Base-by-base conservation (phyloP, 148 eudicot genomes). In the Chenopodium berlandieri region DNA sequence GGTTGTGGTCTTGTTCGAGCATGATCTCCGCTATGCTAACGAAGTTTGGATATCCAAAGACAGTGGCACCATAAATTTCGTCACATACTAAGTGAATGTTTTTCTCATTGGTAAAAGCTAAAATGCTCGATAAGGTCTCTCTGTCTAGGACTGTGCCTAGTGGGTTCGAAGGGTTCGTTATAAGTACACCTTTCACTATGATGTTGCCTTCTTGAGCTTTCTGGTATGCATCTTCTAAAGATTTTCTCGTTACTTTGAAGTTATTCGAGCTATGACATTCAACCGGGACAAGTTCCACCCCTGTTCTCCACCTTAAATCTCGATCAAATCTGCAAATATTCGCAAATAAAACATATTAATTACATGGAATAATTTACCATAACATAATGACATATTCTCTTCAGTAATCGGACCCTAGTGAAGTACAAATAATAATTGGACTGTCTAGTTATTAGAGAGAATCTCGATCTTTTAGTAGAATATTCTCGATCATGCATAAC, bases 91-190 rank as follows among this genome's bases (percentile, higher is more conserved):
- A 66, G 78, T 87, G 89, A 9, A 84, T 87, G 78, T 82, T 87
- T n/a, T 84, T 87, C 66, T 84, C 85, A 74, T 37, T 82, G n/a
- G 83, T 82, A 76, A 87, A 87, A 40, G 79, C 64, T 65, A 87
- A 56, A 52, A 87, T 74, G 60, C n/a, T 76, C 4, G 27, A 73
- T 44, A 84, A 80, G 46, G 87, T 82, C 30, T 84, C 85, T 64
- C 52, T 82, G 71, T 87, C 86, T 7, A 85, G 75, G 83, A 85
- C 75, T 0, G 90, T 86, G 22, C 91, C 91, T 60, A 89, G 77
- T 25, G 90, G 90, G 86, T 89, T 89, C 5, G 90, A 89, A 4
- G 91, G 91, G 81, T 88, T 89, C 7, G 88, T 89, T 75, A 89
- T 84, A 3, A 89, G 86, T 64, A 89, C 62, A 19, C 90, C 90